phyloP scores from a whole-genome alignment of 805 yeast genomes.

The Starmerella tilneyi region DNA sequence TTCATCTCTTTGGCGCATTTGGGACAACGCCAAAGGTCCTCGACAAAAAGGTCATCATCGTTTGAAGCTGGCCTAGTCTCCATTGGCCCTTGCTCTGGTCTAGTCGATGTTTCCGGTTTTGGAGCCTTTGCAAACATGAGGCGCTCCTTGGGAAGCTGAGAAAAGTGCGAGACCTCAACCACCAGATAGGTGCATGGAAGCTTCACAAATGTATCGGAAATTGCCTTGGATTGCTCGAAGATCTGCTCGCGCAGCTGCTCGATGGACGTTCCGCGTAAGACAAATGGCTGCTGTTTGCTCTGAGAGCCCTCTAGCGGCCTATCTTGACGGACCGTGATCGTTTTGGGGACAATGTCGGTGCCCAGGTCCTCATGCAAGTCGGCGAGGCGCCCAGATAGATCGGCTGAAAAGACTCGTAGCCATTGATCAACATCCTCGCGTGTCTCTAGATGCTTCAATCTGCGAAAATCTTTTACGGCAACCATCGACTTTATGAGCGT shows the following conservation, averaged over 20 bases:
- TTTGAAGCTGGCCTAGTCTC: no score
- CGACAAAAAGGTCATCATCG: conserved; percentile 8
- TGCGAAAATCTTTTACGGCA: conserved; percentile 70
- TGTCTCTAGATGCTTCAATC: conserved; percentile 39
- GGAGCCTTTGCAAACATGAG: conserved; percentile 9
- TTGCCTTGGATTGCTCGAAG: conserved; percentile 8
- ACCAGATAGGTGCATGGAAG: conserved; percentile 20
- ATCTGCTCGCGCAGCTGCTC: conserved; percentile 13
- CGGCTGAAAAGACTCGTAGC: conserved; percentile 77
- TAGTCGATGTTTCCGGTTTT: not conserved
- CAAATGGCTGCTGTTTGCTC: conserved; percentile 18
- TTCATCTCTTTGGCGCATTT: conserved; percentile 26
- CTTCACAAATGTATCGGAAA: conserved; percentile 9
- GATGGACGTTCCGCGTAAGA: conserved; percentile 1
- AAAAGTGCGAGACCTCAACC: conserved; percentile 19
- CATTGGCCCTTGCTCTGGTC: not conserved
- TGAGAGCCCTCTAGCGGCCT: conserved; percentile 1
- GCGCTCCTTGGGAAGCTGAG: conserved; percentile 20
- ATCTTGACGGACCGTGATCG: conserved; percentile 37
- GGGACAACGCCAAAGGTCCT: conserved; percentile 23
- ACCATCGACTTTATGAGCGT: conserved; percentile 75
- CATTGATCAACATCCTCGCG: conserved; percentile 57
- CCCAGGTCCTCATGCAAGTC: conserved; percentile 62
- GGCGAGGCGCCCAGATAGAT: conserved; percentile 54
- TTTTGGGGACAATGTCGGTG: conserved; percentile 43